phyloP scores from a whole-genome alignment of 2,329 filamentous ascomycete genomes.

The Colletotrichum echinochloae region DNA sequence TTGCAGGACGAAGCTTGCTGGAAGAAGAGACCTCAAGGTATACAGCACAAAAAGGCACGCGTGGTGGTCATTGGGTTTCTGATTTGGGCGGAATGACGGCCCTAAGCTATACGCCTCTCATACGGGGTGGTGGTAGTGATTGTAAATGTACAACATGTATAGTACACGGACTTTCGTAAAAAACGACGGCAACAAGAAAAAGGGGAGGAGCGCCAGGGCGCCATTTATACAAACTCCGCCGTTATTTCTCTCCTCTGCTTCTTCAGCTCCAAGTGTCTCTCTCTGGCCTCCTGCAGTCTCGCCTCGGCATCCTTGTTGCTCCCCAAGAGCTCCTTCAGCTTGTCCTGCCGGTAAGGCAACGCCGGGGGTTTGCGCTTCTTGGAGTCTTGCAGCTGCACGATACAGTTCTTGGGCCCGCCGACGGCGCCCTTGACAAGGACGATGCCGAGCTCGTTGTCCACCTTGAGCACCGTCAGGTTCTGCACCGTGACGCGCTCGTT shows the following conservation, averaged over 20 bases:
- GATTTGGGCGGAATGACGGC: slow-evolving; percentile 29
- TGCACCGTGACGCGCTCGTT: slow-evolving; percentile 88
- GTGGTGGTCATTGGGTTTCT: slow-evolving; percentile 26
- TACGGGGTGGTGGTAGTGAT: slow-evolving; percentile 9
- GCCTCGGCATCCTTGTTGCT: slow-evolving; percentile 60
- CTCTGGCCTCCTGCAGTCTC: slow-evolving; percentile 61
- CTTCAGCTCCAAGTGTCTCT: slow-evolving; percentile 67
- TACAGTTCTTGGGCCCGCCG: slow-evolving; percentile 86
- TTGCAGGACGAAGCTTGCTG: background rate
- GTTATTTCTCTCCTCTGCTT: slow-evolving; percentile 49
- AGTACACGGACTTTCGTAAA: slow-evolving; percentile 48
- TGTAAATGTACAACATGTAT: slow-evolving; percentile 50
- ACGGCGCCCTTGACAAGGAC: slow-evolving; percentile 89
- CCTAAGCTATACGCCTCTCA: slow-evolving; percentile 34
- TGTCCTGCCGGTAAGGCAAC: slow-evolving; percentile 61
- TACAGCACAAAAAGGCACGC: background rate
- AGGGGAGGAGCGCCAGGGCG: background rate
- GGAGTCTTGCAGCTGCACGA: slow-evolving; percentile 89
- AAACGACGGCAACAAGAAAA: slow-evolving; percentile 40
- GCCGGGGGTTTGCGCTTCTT: slow-evolving; percentile 80
- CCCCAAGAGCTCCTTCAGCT: slow-evolving; percentile 57
- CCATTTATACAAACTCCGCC: slow-evolving; percentile 39
- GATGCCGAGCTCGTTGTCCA: slow-evolving; percentile 87
- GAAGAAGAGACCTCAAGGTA: background rate
- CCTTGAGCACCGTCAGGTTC: slow-evolving; percentile 89